Conservation (phyloP, 2,329 filamentous ascomycete genomes). For the Penicillium fuscoglaucum region DNA sequence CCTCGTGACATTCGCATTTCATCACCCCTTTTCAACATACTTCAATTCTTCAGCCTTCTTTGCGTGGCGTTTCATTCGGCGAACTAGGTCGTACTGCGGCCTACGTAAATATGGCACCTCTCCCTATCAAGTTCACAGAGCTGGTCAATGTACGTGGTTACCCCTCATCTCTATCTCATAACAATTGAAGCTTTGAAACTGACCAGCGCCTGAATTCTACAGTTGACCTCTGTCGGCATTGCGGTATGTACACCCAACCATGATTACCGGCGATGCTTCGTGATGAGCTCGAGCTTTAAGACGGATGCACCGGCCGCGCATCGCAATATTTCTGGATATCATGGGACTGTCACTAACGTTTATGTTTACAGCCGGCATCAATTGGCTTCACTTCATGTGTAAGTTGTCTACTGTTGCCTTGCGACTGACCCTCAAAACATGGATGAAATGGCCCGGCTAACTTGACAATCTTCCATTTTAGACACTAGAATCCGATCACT, state of each 20-base stretch:
- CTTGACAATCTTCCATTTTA: constrained; percentile 41
- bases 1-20: constrained; percentile 13
- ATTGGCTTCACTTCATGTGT: constrained; percentile 89
- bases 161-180: constrained; percentile 28
- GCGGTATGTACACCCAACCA: constrained; percentile 47
- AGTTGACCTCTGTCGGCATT: constrained; percentile 57
- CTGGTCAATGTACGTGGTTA: constrained; percentile 68
- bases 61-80: constrained; percentile 42
- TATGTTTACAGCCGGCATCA: constrained; percentile 58
- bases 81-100: constrained; percentile 46
- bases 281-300: constrained; percentile 18
- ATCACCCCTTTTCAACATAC: constrained; percentile 17
- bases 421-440: constrained; percentile 11
- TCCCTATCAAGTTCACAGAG: constrained; percentile 93
- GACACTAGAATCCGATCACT: constrained; percentile 98
- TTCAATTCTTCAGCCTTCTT: constrained; percentile 30
- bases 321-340: not conserved
- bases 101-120: constrained; percentile 57
- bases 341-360: constrained; percentile 27
- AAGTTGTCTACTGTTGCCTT: constrained; percentile 43
- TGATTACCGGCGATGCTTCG: constrained; percentile 13
- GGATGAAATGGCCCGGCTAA: constrained; percentile 19
- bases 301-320: constrained; percentile 23
- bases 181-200: constrained; percentile 34
- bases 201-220: constrained; percentile 28